These are phyloP conservation scores for Xylariaceae sp. DNA, from an alignment of 2,329 filamentous ascomycete genomes.

Conservation along the genomic window DNA sequence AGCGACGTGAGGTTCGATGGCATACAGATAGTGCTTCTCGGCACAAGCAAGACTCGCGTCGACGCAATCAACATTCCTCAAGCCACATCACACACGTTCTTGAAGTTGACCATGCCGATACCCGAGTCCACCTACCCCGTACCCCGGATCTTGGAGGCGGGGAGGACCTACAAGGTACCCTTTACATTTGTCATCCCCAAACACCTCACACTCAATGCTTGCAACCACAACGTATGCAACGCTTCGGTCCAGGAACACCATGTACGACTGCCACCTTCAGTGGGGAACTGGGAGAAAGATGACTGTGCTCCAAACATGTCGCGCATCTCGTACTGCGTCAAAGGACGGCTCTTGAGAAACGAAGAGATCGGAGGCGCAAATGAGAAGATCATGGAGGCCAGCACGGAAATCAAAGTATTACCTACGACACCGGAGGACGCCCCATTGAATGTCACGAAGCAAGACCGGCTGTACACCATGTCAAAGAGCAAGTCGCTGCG, in stretches of 20 bases:
- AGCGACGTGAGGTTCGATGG: slow-evolving; percentile 46
- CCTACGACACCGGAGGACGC: slow-evolving; percentile 46
- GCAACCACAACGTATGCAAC: slow-evolving; percentile 44
- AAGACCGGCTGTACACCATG: slow-evolving; percentile 47
- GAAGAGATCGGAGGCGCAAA: slow-evolving; percentile 21
- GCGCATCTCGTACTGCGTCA: slow-evolving; percentile 48
- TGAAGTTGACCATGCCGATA: slow-evolving; percentile 33
- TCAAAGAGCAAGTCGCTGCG: slow-evolving; percentile 48
- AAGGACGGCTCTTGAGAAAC: slow-evolving; percentile 36
- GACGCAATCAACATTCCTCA: slow-evolving; percentile 47
- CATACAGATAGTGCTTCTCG: slow-evolving; percentile 50
- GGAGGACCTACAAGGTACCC: slow-evolving; percentile 45
- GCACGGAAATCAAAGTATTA: slow-evolving; percentile 47
- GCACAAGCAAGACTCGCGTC: slow-evolving; percentile 44
- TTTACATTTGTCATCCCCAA: slow-evolving; percentile 56
- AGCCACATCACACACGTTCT: slow-evolving; percentile 46
- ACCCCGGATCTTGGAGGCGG: slow-evolving; percentile 44
- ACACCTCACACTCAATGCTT: slow-evolving; percentile 53
- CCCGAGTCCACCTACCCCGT: slow-evolving; percentile 42
- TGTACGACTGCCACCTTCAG: slow-evolving; percentile 47
- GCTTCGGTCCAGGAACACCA: slow-evolving; percentile 48
- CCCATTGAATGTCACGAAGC: slow-evolving; percentile 43
- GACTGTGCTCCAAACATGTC: slow-evolving; percentile 54
- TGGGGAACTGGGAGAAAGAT: slow-evolving; percentile 46
- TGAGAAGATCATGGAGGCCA: slow-evolving; percentile 34